Base-by-base conservation (phyloP, 164 flowering plant species). In the Annona cherimola region DNA sequence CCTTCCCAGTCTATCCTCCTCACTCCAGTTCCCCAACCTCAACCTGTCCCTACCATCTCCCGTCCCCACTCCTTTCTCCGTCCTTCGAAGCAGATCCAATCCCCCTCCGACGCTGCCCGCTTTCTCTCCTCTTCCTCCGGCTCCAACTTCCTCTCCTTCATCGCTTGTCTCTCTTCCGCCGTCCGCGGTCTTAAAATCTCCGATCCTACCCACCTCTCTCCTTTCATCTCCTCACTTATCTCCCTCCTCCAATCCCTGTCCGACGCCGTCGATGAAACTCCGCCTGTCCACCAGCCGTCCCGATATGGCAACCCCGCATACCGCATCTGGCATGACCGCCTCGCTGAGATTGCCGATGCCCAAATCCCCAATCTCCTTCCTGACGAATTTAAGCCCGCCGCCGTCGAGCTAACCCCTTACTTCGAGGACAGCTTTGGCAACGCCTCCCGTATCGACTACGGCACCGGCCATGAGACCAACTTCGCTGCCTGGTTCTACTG, bases 281-380 rank as follows among this genome's bases (percentile, higher is more conserved):
- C 99, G 1, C 94, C 92, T 0, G 86, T 75, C 9, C 85, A 81
- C 40, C 90, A 83, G 71, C 66, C 97, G 2, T 68, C 93, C 4
- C 86, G 99, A 0, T 95, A 92, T 75, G 99, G 98, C 0, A 95
- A 95, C 79, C 67, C 81, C 68, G 76, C 98, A 1, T 95, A 69
- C 68, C 79, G 98, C 35, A 78, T 78, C 68, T 92, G 98, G 98
- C 95, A 90, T 63, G 70, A 61, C n/a, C 81, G 89, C 0, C 61
- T 94, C 68, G 2, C 45, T n/a, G 70, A 69, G n/a, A 71, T 71
- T 35, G 70, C 78, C n/a, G 79, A 74, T 1, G 2, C 67, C 11
- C 44, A 76, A n/a, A 74, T 74, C 76, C 50, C 67, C 16, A 18
- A 65, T 19, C 71, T 74, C 57, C 69, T 81, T 45, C 78, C 79